Conservation (phyloP, 371 early-diverging fungal species). For the Actinomortierella ambigua region DNA sequence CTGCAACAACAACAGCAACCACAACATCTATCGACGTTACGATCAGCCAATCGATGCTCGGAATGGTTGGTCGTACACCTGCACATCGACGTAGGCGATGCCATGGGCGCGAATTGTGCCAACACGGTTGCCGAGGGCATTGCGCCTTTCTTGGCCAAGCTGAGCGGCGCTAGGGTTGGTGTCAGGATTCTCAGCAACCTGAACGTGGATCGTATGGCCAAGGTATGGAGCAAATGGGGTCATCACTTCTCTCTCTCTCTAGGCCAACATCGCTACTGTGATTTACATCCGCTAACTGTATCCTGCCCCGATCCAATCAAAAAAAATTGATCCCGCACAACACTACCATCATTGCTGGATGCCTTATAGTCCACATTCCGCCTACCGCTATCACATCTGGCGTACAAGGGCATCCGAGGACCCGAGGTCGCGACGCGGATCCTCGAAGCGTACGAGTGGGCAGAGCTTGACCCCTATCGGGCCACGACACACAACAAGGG, state of each 20-base stretch:
- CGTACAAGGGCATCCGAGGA: conserved; percentile 62
- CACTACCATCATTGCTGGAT: background rate
- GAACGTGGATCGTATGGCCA: conserved; percentile 61
- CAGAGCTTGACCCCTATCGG: conserved; percentile 66
- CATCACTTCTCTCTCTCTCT: too few species aligned
- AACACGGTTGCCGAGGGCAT: conserved; percentile 68
- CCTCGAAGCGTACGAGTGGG: conserved; percentile 70
- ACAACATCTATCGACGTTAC: background rate
- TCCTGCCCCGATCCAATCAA: too few species aligned
- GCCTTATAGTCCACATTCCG: conserved; percentile 54
- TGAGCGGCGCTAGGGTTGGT: conserved; percentile 59
- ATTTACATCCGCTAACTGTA: too few species aligned
- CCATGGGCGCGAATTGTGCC: conserved; percentile 76
- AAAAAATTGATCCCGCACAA: too few species aligned
- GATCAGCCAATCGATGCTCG: conserved; percentile 5
- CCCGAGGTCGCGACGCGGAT: conserved; percentile 59
- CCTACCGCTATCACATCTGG: conserved; percentile 58
- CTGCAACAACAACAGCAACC: background rate
- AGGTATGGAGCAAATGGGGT: conserved; percentile 41
- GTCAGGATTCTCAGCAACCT: conserved; percentile 68
- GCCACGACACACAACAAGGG: conserved; percentile 78
- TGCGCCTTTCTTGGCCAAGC: conserved; percentile 52
- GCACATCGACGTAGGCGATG: conserved; percentile 72
- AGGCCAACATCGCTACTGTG: too few species aligned
- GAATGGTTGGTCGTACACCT: conserved; percentile 71